These are phyloP conservation scores for Apophysomyces sp. DNA, from an alignment of 371 early-diverging fungal genomes.

Conservation along the genomic window DNA sequence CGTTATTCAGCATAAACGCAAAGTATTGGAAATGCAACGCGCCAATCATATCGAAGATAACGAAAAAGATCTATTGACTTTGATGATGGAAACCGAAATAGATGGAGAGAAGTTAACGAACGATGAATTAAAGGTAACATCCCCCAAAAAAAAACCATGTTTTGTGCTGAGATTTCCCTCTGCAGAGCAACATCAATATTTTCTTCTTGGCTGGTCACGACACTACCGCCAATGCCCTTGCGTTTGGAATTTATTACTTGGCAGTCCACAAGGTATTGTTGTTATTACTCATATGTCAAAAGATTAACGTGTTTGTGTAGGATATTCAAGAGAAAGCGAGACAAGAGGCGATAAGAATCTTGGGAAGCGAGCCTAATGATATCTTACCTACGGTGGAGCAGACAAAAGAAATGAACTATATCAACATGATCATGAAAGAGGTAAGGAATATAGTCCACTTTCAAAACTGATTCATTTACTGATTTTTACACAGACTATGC, in stretches of 20 bases:
- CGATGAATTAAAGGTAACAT: background rate
- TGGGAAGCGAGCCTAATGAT: conserved; percentile 11
- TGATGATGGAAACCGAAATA: background rate
- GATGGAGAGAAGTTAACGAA: background rate
- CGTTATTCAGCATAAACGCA: background rate
- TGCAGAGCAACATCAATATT: conserved; percentile 15
- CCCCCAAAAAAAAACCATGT: background rate
- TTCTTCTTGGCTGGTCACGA: conserved; percentile 30
- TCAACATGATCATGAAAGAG: conserved; percentile 4
- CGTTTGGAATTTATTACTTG: conserved; percentile 15
- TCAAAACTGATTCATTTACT: too few species aligned
- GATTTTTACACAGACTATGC: conserved; percentile 6
- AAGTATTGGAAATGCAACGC: background rate
- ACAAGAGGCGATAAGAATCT: conserved; percentile 15
- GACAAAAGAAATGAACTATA: background rate
- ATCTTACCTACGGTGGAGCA: conserved; percentile 1
- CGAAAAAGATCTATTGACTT: background rate
- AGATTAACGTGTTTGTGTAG: background rate
- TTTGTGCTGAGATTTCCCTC: background rate
- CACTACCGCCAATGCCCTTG: conserved; percentile 19
- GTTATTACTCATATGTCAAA: background rate
- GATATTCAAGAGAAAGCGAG: conserved; percentile 19
- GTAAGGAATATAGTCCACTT: too few species aligned
- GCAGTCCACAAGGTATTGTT: conserved; percentile 7
- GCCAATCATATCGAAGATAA: background rate